Conservation (phyloP, 164 flowering plant genomes). For the Warburgia ugandensis region DNA sequence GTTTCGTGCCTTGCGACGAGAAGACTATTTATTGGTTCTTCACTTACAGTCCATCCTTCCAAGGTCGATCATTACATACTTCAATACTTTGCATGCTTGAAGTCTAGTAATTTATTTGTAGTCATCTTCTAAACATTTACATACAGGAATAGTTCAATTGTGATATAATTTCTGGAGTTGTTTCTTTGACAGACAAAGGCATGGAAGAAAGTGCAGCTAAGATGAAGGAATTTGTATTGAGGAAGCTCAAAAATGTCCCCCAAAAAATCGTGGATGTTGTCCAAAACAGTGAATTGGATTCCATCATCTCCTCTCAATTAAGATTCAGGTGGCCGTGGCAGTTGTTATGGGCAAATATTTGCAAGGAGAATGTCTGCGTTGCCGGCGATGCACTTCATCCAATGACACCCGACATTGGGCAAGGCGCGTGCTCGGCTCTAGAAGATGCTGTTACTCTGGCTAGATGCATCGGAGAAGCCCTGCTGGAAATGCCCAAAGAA, state of each 20-base stretch:
- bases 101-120: neutral
- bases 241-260: constrained; percentile 31
- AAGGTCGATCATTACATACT: constrained; percentile 6
- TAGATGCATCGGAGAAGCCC: constrained; percentile 8
- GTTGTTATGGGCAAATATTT: constrained; percentile 25
- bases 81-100: too few species aligned
- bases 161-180: too few species aligned
- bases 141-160: constrained; percentile 15
- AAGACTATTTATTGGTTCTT: constrained; percentile 47
- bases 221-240: constrained; percentile 33
- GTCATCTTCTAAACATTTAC: neutral
- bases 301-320: constrained; percentile 20
- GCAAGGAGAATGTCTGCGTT: too few species aligned
- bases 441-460: constrained; percentile 8
- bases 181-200: too few species aligned
- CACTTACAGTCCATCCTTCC: constrained; percentile 27
- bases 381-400: too few species aligned
- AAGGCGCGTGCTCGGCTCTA: constrained; percentile 7
- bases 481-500: too few species aligned
- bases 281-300: constrained; percentile 22
- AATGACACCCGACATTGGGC: constrained; percentile 3
- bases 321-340: constrained; percentile 34
- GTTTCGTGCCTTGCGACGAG: constrained; percentile 48
- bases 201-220: constrained; percentile 21
- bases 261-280: constrained; percentile 16